Percentiles rank a stretch among this genome's conserved stretches.
Evolutionary conservation across 2,329 filamentous ascomycete species (phyloP).

Genomic region (Stagonosporopsis rhizophila): DNA sequence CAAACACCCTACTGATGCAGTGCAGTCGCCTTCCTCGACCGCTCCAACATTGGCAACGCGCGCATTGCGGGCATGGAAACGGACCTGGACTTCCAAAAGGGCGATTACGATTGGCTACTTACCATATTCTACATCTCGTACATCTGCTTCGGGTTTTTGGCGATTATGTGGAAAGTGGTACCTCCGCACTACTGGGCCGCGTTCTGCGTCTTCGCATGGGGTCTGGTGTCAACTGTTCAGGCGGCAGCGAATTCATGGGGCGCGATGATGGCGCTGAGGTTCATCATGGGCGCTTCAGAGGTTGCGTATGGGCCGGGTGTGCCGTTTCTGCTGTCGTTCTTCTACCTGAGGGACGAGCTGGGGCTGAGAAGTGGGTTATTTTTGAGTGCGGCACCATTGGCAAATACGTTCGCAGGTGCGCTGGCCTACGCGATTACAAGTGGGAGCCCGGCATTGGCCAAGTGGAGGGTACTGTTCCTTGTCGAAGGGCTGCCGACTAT

Average conservation of each 20-base stretch:
- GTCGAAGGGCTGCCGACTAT: conserved; percentile 55
- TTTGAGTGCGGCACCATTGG: conserved; percentile 66
- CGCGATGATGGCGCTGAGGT: conserved; percentile 46
- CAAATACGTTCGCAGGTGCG: conserved; percentile 79
- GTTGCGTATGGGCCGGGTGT: conserved; percentile 55
- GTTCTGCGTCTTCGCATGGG: conserved; percentile 46
- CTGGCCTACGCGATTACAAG: conserved; percentile 64
- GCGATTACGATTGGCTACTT: conserved; percentile 45
- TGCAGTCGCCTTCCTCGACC: conserved; percentile 38
- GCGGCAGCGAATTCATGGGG: conserved; percentile 40
- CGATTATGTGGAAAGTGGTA: conserved; percentile 48
- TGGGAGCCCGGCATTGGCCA: conserved; percentile 61
- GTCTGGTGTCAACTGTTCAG: conserved; percentile 43
- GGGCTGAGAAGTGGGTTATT: conserved; percentile 65
- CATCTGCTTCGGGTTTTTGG: conserved; percentile 46
- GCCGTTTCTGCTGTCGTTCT: conserved; percentile 62
- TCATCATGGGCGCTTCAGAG: conserved; percentile 52
- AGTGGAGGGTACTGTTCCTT: conserved; percentile 67
- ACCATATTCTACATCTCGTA: conserved; percentile 51
- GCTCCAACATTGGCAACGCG: conserved; percentile 51
- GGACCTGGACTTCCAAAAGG: conserved; percentile 38
- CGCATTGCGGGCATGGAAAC: conserved; percentile 50
- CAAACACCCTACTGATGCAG: not conserved
- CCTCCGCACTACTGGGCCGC: conserved; percentile 49
- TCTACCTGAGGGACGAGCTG: conserved; percentile 65